Base-by-base conservation (phyloP, 208 protist genomes). In the Endotrypanum monterogeii region DNA sequence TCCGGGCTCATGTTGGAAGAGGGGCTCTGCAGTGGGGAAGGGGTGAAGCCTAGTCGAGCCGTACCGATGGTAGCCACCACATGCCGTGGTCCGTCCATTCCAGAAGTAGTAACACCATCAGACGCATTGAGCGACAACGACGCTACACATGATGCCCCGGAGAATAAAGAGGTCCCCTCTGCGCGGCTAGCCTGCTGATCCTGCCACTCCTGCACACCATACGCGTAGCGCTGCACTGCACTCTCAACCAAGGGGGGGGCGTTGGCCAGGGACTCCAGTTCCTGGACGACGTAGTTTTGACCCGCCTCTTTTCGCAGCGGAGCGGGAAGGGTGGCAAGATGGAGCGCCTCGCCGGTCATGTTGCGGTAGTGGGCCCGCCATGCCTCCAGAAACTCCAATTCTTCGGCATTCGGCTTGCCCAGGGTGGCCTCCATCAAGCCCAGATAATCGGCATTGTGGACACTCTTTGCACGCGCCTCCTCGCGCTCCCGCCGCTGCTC, bases 401-500 rank as follows among this genome's bases (percentile, higher is more conserved):
- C 85, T 68, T 91, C 87, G 25, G 54, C 58, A 8, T 81, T 83
- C 16, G 78, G 82, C 25, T 63, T 39, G 30, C 80, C 67, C 20
- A 85, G 74, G 16, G 73, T 73, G 0, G 76, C 73, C 32, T 76
- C 71, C 46, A 73, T 73, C 54, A 55, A 67, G 3, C 72, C 78
- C 23, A 69, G 72, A 62, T 78, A 63, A 54, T 62, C 73, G 46
- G 58, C 79, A 12, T 68, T 62, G 50, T 67, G 48, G 46, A 63
- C 71, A 30, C 78, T 60, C 35, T 74, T 66, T 70, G 58, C 28
- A 16, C 52, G 76, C 16, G 80, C 72, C 58, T 32, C 58, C 23
- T 81, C 66, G 32, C 88, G 85, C 83, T 92, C 87, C 12, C 72
- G 67, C 46, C 83, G 65, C 77, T 94, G 89, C 80, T 96, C 86